Percentiles rank a stretch among this genome's conserved stretches.
phyloP scores from a whole-genome alignment of 2,329 filamentous ascomycete species.

The Thielaviopsis euricoi region DNA sequence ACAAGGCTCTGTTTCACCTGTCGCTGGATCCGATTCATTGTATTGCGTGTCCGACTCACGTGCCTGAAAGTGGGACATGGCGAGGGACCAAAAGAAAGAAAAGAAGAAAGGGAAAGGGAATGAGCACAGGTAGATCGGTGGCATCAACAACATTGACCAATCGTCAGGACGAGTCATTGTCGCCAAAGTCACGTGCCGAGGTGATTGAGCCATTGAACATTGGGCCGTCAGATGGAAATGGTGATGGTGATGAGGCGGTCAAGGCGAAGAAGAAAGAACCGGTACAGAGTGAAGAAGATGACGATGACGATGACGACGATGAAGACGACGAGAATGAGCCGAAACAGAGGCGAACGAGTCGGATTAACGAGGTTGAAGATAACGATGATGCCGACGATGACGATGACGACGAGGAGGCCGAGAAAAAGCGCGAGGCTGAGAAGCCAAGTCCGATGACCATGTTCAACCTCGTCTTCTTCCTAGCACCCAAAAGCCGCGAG shows the following conservation, averaged over 20 bases:
- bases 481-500: constrained; percentile 65
- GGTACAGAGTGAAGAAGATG: constrained; percentile 1
- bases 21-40: constrained; percentile 66
- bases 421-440: constrained; percentile 24
- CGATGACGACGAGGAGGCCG: constrained; percentile 19
- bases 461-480: constrained; percentile 93
- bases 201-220: neutral
- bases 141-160: constrained; percentile 17
- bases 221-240: constrained; percentile 11
- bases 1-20: constrained; percentile 70
- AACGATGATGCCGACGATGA: constrained; percentile 17
- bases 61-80: constrained; percentile 64
- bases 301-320: constrained; percentile 19
- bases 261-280: constrained; percentile 16
- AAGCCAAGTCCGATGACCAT: constrained; percentile 70
- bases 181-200: constrained; percentile 5
- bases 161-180: constrained; percentile 7
- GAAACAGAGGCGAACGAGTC: constrained; percentile 19
- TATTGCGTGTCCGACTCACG: constrained; percentile 70
- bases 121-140: constrained; percentile 14
- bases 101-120: constrained; percentile 19
- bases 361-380: constrained; percentile 14
- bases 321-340: constrained; percentile 17
- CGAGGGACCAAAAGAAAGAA: constrained; percentile 40
- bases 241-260: constrained; percentile 14